These are phyloP conservation scores for Blepharisma japonicum DNA, from an alignment of 73 alveolate species.

Conservation along the genomic window DNA sequence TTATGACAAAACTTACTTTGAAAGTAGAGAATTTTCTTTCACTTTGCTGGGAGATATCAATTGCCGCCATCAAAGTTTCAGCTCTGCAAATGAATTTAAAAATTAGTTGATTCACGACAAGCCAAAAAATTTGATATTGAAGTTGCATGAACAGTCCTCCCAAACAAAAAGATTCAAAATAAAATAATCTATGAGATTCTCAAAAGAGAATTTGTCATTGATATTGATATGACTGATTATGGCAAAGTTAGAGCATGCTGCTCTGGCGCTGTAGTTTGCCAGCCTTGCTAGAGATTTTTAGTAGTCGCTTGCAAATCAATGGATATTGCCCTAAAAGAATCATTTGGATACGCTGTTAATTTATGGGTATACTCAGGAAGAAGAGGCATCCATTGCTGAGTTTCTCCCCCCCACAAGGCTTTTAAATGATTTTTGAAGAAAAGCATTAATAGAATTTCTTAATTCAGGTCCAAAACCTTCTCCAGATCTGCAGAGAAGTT, in stretches of 20 bases:
- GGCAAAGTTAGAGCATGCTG: constrained; percentile 97
- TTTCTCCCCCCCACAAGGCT: constrained; percentile 88
- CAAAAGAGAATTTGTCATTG: constrained; percentile 94
- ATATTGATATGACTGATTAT: constrained; percentile 97
- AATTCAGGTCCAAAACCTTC: constrained; percentile 26
- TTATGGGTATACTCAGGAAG: constrained; percentile 97
- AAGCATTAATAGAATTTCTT: constrained; percentile 80
- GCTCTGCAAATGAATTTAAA: constrained; percentile 64
- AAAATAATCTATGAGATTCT: constrained; percentile 17
- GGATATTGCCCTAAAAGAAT: constrained; percentile 69
- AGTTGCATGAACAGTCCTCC: constrained; percentile 63
- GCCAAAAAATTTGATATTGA: constrained; percentile 95
- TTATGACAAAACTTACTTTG: too few species aligned
- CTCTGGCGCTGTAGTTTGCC: constrained; percentile 89
- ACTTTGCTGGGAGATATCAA: constrained; percentile 79
- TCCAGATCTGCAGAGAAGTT: too few species aligned
- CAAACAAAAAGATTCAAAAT: constrained; percentile 63
- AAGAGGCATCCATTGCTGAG: constrained; percentile 99
- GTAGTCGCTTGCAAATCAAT: constrained; percentile 81
- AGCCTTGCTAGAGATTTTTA: constrained; percentile 93
- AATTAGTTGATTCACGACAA: constrained; percentile 53
- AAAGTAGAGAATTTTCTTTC: constrained; percentile 70
- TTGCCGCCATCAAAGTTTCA: constrained; percentile 77
- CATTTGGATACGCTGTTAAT: constrained; percentile 84
- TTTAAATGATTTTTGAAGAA: constrained; percentile 82